These are phyloP conservation scores for Maudiozyma pseudohumilis DNA, from an alignment of 805 yeast genomes.

Conservation along the genomic window DNA sequence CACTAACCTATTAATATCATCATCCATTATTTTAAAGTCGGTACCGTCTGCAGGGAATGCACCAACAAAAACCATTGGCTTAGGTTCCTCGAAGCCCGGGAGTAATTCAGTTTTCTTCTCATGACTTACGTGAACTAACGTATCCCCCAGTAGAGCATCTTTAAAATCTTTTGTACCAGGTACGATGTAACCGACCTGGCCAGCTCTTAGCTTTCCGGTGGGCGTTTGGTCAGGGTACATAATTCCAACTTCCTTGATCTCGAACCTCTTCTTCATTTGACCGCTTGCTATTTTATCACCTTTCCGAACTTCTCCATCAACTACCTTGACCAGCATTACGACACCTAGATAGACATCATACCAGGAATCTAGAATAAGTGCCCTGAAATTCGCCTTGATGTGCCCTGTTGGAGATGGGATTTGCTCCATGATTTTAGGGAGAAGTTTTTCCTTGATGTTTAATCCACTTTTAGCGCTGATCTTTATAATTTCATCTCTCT, in stretches of 20 bases:
- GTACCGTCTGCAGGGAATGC: conserved; percentile 95
- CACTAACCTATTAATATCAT: conserved; percentile 78
- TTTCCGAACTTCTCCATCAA: conserved; percentile 67
- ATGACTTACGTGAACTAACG: conserved; percentile 54
- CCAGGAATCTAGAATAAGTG: conserved; percentile 86
- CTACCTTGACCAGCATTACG: conserved; percentile 70
- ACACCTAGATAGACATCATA: conserved; percentile 90
- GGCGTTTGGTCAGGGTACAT: conserved; percentile 85
- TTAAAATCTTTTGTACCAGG: conserved; percentile 85
- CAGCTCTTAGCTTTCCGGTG: conserved; percentile 59
- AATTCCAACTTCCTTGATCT: conserved; percentile 85
- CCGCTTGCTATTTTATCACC: conserved; percentile 73
- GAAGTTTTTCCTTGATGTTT: conserved; percentile 55
- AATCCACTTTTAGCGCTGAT: conserved; percentile 90
- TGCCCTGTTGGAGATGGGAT: conserved; percentile 74
- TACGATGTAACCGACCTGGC: conserved; percentile 91
- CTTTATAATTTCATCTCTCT: conserved; percentile 60
- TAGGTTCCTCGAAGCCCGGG: conserved; percentile 93
- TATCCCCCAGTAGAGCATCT: conserved; percentile 89
- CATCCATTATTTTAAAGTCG: conserved; percentile 82
- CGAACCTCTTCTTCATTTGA: conserved; percentile 67
- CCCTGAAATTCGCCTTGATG: conserved; percentile 47
- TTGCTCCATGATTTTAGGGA: conserved; percentile 72
- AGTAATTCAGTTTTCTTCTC: conserved; percentile 57
- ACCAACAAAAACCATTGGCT: conserved; percentile 97